Evolutionary conservation across 805 yeast genomes (phyloP).

Genomic region (Starmera quercuum): DNA sequence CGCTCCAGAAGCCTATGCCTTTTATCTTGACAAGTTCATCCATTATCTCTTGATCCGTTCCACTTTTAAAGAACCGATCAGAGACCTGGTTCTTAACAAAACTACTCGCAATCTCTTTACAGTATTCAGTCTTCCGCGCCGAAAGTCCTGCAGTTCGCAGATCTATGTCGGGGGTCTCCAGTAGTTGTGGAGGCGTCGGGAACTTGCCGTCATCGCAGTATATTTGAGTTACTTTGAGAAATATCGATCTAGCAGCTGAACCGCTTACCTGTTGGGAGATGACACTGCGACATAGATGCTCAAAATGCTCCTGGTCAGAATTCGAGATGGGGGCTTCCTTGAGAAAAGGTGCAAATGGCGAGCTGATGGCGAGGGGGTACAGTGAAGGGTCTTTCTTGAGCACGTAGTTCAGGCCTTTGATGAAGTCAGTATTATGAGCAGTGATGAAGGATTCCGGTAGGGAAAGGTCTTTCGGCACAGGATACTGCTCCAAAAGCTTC

Average conservation of each 20-base stretch:
- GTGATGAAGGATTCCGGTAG: constrained; percentile 19
- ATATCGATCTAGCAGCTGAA: constrained; percentile 66
- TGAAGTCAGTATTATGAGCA: constrained; percentile 25
- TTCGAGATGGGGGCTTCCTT: constrained; percentile 6
- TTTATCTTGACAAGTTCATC: constrained; percentile 46
- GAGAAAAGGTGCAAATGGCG: constrained; percentile 23
- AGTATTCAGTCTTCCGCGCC: constrained; percentile 55
- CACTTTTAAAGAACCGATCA: constrained; percentile 27
- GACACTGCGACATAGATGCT: constrained; percentile 38
- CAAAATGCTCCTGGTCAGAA: constrained; percentile 28
- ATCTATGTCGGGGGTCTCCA: constrained; percentile 32
- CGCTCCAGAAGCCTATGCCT: constrained; percentile 83
- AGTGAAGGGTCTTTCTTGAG: constrained; percentile 30
- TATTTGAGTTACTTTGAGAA: constrained; percentile 32
- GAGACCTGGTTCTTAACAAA: constrained; percentile 33
- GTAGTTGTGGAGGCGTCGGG: constrained; percentile 47
- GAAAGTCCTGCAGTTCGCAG: constrained; percentile 66
- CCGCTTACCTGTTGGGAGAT: constrained; percentile 77
- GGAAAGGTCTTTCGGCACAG: constrained; percentile 7
- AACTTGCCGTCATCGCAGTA: constrained; percentile 28
- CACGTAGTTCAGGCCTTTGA: constrained; percentile 25
- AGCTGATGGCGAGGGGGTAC: constrained; percentile 15
- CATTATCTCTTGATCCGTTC: constrained; percentile 37
- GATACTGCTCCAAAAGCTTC: constrained; percentile 5
- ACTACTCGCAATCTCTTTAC: constrained; percentile 44